Percentiles rank a stretch among this genome's conserved stretches.
phyloP scores from a whole-genome alignment of 2,329 filamentous ascomycete genomes.

The Albifimbria verrucaria region DNA sequence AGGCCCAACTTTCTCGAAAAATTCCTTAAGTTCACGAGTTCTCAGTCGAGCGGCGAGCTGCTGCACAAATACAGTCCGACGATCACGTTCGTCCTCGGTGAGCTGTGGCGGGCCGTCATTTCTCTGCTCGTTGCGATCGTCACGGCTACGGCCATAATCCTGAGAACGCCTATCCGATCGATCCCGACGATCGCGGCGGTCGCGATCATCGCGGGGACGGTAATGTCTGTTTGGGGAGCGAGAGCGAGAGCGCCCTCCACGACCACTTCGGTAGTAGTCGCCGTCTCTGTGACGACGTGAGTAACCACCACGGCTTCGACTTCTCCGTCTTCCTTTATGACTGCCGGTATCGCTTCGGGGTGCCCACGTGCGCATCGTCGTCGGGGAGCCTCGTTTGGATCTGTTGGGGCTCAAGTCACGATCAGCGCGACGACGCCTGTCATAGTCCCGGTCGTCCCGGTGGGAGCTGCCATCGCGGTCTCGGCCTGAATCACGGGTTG shows the following conservation, averaged over 20 bases:
- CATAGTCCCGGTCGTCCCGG: conserved; percentile 56
- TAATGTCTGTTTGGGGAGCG: conserved; percentile 65
- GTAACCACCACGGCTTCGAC: conserved; percentile 73
- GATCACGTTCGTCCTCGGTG: conserved; percentile 94
- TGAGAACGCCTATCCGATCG: conserved; percentile 50
- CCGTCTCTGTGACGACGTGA: conserved; percentile 71
- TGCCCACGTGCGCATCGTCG: conserved; percentile 42
- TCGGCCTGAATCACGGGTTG: conserved; percentile 55
- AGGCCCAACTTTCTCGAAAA: conserved; percentile 91
- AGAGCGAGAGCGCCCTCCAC: conserved; percentile 58
- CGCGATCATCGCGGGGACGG: conserved; percentile 52
- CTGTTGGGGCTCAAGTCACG: conserved; percentile 54
- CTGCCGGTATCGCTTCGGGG: conserved; percentile 74
- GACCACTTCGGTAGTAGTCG: conserved; percentile 60
- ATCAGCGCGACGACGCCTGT: conserved; percentile 44
- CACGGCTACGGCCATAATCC: conserved; percentile 51
- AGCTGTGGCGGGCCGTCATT: conserved; percentile 66
- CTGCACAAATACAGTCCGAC: conserved; percentile 96
- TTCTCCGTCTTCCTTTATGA: conserved; percentile 78
- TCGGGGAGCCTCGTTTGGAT: conserved; percentile 48
- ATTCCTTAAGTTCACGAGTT: conserved; percentile 87
- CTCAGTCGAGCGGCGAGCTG: conserved; percentile 92
- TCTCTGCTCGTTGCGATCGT: conserved; percentile 44
- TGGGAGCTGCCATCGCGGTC: conserved; percentile 45
- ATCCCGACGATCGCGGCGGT: conserved; percentile 48